Conservation (phyloP, 345 rosid species). For the Fremontodendron californicum region DNA sequence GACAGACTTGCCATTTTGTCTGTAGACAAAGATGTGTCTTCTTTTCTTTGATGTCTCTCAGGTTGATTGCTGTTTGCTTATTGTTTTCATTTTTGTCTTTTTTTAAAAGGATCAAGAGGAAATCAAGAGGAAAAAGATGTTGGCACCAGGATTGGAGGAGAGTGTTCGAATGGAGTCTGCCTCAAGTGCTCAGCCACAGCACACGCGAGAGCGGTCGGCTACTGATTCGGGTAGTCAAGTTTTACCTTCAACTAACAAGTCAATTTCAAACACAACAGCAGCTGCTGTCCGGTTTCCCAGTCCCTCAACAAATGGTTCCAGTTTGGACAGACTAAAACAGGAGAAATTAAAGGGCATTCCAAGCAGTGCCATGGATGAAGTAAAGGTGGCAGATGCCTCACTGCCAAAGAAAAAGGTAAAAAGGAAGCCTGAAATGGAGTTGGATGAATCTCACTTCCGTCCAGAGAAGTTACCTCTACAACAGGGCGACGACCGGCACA, state of each 20-base stretch:
- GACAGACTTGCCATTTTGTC: not conserved
- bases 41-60: conserved; percentile 3
- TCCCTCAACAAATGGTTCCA: conserved; percentile 34
- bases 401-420: conserved; percentile 45
- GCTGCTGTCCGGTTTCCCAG: conserved; percentile 32
- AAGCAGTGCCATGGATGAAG: conserved; percentile 39
- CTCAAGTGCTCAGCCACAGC: conserved; percentile 38
- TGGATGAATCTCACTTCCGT: conserved; percentile 36
- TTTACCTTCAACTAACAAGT: conserved; percentile 36
- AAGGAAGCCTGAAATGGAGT: conserved; percentile 52
- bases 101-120: conserved; percentile 52
- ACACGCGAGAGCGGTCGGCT: conserved; percentile 33
- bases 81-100: not conserved
- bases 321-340: conserved; percentile 45
- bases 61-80: conserved; percentile 3
- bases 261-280: conserved; percentile 33
- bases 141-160: conserved; percentile 40
- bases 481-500: conserved; percentile 30
- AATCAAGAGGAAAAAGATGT: conserved; percentile 55
- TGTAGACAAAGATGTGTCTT: not conserved
- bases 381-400: conserved; percentile 38
- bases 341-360: conserved; percentile 50
- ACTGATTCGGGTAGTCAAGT: conserved; percentile 32
- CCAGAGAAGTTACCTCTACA: conserved; percentile 30
- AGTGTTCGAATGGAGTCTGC: conserved; percentile 36